A percentile compares a stretch with the other conserved stretches of the same genome.
phyloP scores from a whole-genome alignment of 306 rosid genomes.

The Abrus precatorius region DNA sequence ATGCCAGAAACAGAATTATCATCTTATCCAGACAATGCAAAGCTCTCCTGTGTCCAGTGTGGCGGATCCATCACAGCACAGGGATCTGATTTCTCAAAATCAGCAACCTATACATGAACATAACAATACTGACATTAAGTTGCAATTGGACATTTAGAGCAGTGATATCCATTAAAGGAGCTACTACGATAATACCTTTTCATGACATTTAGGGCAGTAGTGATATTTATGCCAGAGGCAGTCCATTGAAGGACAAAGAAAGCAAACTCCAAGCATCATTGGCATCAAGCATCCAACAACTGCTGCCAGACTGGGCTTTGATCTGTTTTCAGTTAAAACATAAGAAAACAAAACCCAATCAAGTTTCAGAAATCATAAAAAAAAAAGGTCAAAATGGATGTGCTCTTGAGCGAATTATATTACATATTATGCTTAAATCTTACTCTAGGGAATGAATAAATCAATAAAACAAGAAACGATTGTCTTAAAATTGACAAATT shows the following conservation, averaged over 20 bases:
- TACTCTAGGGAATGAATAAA: neutral
- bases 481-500: neutral
- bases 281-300: slow-evolving; percentile 86
- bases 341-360: slow-evolving; percentile 7
- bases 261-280: slow-evolving; percentile 85
- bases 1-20: slow-evolving; percentile 9
- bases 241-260: slow-evolving; percentile 86
- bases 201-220: slow-evolving; percentile 81
- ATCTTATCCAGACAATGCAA: slow-evolving; percentile 72
- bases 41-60: slow-evolving; percentile 83
- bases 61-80: slow-evolving; percentile 92
- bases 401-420: neutral
- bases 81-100: slow-evolving; percentile 79
- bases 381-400: neutral
- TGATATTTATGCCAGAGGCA: slow-evolving; percentile 98
- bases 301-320: slow-evolving; percentile 85
- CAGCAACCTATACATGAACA: slow-evolving; percentile 71
- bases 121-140: neutral
- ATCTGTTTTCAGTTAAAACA: slow-evolving; percentile 54
- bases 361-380: neutral
- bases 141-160: neutral
- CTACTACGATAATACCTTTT: slow-evolving; percentile 59
- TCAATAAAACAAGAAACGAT: neutral
- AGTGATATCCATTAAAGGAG: neutral
- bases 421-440: neutral